phyloP scores from a whole-genome alignment of 1,139 yeast genomes.

The Saccharomyces hybrid region DNA sequence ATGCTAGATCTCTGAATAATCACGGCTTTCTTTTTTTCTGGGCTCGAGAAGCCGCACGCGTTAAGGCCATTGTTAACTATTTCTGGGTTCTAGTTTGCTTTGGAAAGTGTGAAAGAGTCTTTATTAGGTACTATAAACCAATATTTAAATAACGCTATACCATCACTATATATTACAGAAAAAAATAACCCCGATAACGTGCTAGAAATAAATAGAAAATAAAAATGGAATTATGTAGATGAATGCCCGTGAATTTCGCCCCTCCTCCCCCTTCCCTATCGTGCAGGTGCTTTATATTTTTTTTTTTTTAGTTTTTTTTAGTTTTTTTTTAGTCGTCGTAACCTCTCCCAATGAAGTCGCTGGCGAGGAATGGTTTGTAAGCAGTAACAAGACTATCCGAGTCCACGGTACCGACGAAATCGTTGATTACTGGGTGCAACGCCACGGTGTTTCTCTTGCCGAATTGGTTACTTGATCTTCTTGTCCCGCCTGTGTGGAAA shows the following conservation, averaged over 20 bases:
- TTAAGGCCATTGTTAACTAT: too few species aligned
- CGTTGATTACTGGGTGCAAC: slow-evolving; percentile 21
- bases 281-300: too few species aligned
- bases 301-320: neutral
- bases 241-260: neutral
- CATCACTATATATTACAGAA: neutral
- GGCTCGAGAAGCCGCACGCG: too few species aligned
- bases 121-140: neutral
- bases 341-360: slow-evolving; percentile 10
- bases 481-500: slow-evolving; percentile 27
- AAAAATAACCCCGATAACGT: neutral
- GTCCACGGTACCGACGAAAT: slow-evolving; percentile 22
- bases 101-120: neutral
- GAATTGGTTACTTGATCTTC: slow-evolving; percentile 15
- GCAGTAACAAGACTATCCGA: slow-evolving; percentile 21
- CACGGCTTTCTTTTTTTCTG: too few species aligned
- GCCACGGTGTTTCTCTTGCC: slow-evolving; percentile 23
- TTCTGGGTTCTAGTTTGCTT: neutral
- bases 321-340: slow-evolving; percentile 5
- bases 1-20: too few species aligned
- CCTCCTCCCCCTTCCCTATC: neutral
- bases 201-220: neutral
- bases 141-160: neutral
- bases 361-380: slow-evolving; percentile 23
- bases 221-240: neutral